Percentiles rank a stretch among this genome's conserved stretches.
These are phyloP conservation scores for Rutstroemia sp. DNA, from an alignment of 2,329 filamentous ascomycete species.

Conservation along the genomic window DNA sequence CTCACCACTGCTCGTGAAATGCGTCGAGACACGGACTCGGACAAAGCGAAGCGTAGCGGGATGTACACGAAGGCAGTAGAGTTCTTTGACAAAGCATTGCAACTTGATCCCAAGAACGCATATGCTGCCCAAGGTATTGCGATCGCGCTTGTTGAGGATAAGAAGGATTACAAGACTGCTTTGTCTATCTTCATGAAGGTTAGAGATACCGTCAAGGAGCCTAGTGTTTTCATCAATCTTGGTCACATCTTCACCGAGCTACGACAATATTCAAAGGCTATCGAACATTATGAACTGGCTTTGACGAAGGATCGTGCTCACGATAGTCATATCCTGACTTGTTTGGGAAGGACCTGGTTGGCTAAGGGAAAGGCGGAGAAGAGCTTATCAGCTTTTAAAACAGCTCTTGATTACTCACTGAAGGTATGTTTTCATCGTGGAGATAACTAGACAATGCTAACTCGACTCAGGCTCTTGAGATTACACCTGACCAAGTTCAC, in stretches of 20 bases:
- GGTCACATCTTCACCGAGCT: conserved; percentile 90
- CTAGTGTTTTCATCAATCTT: conserved; percentile 84
- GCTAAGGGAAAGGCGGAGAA: conserved; percentile 59
- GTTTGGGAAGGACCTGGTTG: conserved; percentile 63
- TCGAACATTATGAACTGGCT: conserved; percentile 86
- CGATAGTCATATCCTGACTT: conserved; percentile 62
- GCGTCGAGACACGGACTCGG: conserved; percentile 80
- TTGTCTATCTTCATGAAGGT: conserved; percentile 86
- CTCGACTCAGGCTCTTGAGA: conserved; percentile 57
- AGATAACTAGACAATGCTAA: conserved; percentile 18
- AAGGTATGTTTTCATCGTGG: conserved; percentile 39
- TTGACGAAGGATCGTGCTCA: conserved; percentile 54
- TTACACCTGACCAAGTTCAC: conserved; percentile 77
- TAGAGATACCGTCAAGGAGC: conserved; percentile 81
- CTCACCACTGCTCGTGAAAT: conserved; percentile 86
- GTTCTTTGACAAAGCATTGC: conserved; percentile 95
- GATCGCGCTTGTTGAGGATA: conserved; percentile 90
- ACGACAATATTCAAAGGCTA: conserved; percentile 82
- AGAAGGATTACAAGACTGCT: conserved; percentile 76
- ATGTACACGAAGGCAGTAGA: conserved; percentile 90
- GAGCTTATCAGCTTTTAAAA: conserved; percentile 54
- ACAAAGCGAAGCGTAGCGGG: conserved; percentile 83
- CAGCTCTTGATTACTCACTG: conserved; percentile 54
- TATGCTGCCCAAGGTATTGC: conserved; percentile 94
- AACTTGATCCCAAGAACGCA: conserved; percentile 90